These are phyloP conservation scores for Prunus mongolica DNA, from an alignment of 306 rosid species.

Conservation along the genomic window DNA sequence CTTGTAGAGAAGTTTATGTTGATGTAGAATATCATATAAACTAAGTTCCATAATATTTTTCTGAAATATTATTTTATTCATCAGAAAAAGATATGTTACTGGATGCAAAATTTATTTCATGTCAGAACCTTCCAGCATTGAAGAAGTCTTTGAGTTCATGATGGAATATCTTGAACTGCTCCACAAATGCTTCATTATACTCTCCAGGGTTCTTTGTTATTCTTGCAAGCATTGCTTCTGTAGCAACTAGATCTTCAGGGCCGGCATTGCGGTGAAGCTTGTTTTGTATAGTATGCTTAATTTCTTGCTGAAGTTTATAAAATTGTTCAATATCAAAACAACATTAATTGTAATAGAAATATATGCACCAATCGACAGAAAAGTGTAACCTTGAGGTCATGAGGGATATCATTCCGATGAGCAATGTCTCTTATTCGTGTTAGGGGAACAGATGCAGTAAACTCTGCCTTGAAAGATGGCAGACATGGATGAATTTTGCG, in stretches of 20 bases:
- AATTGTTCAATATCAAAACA: conserved; percentile 23
- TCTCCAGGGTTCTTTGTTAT: conserved; percentile 79
- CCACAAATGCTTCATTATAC: conserved; percentile 73
- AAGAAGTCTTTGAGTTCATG: conserved; percentile 95
- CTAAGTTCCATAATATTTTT: neutral
- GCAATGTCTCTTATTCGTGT: conserved; percentile 99
- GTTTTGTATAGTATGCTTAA: conserved; percentile 97
- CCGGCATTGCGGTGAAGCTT: conserved; percentile 99
- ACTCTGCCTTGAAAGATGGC: conserved; percentile 97
- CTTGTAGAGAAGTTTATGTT: neutral
- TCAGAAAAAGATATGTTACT: neutral
- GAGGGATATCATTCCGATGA: conserved; percentile 94
- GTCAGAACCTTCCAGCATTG: conserved; percentile 94
- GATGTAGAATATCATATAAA: neutral
- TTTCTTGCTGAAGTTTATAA: conserved; percentile 61
- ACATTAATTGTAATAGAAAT: conserved; percentile 13
- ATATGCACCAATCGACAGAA: conserved; percentile 8
- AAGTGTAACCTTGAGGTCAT: conserved; percentile 76
- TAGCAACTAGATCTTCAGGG: conserved; percentile 95
- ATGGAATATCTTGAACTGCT: conserved; percentile 89
- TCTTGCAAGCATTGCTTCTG: conserved; percentile 93
- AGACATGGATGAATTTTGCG: conserved; percentile 93
- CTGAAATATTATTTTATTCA: neutral
- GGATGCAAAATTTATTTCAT: neutral
- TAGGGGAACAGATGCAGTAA: conserved; percentile 95